These are phyloP conservation scores for Pseudopyricularia javanii DNA, from an alignment of 2,329 filamentous ascomycete genomes.

Conservation along the genomic window DNA sequence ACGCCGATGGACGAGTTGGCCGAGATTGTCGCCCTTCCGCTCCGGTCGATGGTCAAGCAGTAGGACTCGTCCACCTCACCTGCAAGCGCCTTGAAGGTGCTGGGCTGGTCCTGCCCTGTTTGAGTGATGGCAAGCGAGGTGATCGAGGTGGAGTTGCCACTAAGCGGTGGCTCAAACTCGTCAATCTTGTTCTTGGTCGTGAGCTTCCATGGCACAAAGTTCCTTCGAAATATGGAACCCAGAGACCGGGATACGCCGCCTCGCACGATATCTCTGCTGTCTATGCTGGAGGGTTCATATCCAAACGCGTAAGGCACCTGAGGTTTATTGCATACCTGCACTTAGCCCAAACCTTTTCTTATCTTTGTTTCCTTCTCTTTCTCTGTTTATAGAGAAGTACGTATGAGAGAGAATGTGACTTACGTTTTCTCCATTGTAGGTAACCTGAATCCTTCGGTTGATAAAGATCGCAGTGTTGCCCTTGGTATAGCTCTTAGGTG, in stretches of 20 bases:
- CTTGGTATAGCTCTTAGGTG: slow-evolving; percentile 35
- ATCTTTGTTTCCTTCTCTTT: too few relatives aligned
- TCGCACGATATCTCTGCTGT: slow-evolving; percentile 40
- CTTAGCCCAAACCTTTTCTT: too few relatives aligned
- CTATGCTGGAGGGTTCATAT: slow-evolving; percentile 25
- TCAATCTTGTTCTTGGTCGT: slow-evolving; percentile 44
- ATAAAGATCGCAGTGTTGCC: slow-evolving; percentile 43
- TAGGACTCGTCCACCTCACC: slow-evolving; percentile 68
- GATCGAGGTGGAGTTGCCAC: slow-evolving; percentile 30
- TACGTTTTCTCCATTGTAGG: slow-evolving; percentile 48
- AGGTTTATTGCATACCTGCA: too few relatives aligned
- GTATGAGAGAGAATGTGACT: slow-evolving; percentile 12
- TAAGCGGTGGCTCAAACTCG: slow-evolving; percentile 48
- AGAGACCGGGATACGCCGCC: slow-evolving; percentile 47
- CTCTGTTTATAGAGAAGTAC: too few relatives aligned
- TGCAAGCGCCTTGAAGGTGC: slow-evolving; percentile 46
- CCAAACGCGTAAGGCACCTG: slow-evolving; percentile 36
- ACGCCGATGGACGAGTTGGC: slow-evolving; percentile 58
- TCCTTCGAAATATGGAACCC: slow-evolving; percentile 51
- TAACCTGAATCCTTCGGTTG: slow-evolving; percentile 35
- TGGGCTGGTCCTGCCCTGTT: slow-evolving; percentile 36
- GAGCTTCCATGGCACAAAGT: slow-evolving; percentile 70
- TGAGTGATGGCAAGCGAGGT: slow-evolving; percentile 50
- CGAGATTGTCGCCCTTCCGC: slow-evolving; percentile 48
- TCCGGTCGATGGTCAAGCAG: slow-evolving; percentile 43